These are phyloP conservation scores for Boletus sp. DNA, from an alignment of 768 basidiomycete genomes.

Conservation along the genomic window DNA sequence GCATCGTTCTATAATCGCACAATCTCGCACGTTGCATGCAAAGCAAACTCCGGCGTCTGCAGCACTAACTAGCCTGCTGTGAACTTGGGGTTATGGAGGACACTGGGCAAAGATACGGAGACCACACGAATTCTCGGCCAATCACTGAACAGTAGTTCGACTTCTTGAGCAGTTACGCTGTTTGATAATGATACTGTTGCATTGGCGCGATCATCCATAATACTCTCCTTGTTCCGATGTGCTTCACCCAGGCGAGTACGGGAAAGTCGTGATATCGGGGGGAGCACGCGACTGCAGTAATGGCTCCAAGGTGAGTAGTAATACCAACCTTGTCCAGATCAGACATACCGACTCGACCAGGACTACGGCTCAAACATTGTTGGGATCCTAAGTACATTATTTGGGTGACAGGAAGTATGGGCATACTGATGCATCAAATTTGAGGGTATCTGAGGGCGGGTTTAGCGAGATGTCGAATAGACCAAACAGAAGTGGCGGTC, in stretches of 20 bases:
- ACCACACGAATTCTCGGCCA: not conserved
- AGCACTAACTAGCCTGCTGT: not conserved
- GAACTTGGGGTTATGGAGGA: not conserved
- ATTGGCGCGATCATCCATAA: not conserved
- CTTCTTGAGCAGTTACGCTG: not conserved
- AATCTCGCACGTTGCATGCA: too few species aligned
- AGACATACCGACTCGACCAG: not conserved
- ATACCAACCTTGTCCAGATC: not conserved
- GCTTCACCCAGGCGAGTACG: not conserved
- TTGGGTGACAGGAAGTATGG: too few species aligned
- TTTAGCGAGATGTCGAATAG: too few species aligned
- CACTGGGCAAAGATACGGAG: not conserved
- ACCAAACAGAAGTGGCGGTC: too few species aligned
- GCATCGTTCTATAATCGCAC: too few species aligned
- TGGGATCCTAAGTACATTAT: not conserved
- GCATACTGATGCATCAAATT: too few species aligned
- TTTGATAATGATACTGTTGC: not conserved
- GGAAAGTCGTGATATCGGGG: too few species aligned
- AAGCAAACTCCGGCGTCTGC: not conserved
- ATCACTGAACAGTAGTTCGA: not conserved
- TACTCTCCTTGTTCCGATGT: not conserved
- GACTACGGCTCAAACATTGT: not conserved
- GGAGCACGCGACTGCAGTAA: too few species aligned
- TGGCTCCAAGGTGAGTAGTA: too few species aligned
- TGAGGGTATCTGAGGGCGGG: too few species aligned